Conservation (phyloP, 768 basidiomycete species). For the Rhodotorula diobovata region DNA sequence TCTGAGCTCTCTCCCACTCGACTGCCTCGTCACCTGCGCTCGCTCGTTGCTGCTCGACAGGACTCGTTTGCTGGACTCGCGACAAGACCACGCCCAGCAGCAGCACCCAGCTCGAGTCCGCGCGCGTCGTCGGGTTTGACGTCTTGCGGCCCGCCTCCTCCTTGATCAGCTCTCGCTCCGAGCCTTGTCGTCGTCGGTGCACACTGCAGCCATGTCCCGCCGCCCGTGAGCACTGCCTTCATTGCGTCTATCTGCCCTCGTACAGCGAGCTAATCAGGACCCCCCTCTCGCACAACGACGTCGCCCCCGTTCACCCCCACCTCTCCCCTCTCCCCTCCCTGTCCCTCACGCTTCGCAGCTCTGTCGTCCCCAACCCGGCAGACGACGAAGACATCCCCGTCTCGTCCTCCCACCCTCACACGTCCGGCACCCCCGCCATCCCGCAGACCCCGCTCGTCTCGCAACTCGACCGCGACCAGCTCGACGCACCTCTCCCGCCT, state of each 20-base stretch:
- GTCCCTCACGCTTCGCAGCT: background rate
- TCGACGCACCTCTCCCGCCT: constrained; percentile 3
- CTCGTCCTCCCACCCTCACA: background rate
- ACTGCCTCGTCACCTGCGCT: too few species aligned
- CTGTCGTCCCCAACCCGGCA: background rate
- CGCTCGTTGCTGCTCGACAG: too few species aligned
- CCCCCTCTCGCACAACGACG: background rate
- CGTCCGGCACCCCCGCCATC: background rate
- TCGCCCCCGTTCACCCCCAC: background rate
- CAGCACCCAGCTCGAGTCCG: too few species aligned
- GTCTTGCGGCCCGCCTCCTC: background rate
- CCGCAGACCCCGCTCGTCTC: constrained; percentile 5
- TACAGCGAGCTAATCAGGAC: too few species aligned
- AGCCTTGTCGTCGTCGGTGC: background rate
- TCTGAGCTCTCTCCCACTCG: too few species aligned
- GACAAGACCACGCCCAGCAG: too few species aligned
- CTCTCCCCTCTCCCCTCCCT: background rate
- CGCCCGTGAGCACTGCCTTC: constrained; percentile 3
- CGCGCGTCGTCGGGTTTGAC: too few species aligned
- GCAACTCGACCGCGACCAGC: constrained; percentile 11
- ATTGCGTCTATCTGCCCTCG: too few species aligned
- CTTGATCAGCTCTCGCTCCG: background rate
- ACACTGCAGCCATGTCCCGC: constrained; percentile 11
- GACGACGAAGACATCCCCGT: constrained; percentile 20
- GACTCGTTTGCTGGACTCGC: too few species aligned